Base-by-base conservation (phyloP, 2,329 filamentous ascomycete genomes). In the Albophoma yamanashiensis region DNA sequence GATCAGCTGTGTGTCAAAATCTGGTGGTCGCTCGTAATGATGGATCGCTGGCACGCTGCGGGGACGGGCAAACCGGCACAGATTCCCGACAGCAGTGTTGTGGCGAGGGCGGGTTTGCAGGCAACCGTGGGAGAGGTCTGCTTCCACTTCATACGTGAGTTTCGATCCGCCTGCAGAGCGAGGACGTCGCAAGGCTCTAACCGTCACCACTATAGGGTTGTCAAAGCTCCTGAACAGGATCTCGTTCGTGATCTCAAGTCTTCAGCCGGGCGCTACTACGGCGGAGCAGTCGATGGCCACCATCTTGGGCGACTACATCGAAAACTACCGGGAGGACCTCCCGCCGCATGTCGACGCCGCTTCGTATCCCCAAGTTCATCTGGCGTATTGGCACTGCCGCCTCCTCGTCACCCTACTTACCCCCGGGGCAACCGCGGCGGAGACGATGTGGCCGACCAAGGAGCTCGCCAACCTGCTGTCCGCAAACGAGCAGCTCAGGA, bases 1-100 rank as follows among this genome's bases (percentile, higher is more conserved):
- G 83, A 86, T 57, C 82, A 83, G 22, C 74, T 90, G 4, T 80
- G 81, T 1, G 76, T 86, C 57, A 81, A 86, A 52, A 81, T 87
- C 22, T 91, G 88, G 88, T 90, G 86, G 85, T 83, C 84, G 17
- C 74, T 91, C 40, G 81, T 90, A 55, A 79, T 88, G 63, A 80
- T 91, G 63, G 88, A 91, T 67, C 82, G 87, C 20, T 91, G 87
- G 86, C 84, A 89, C 68, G 85, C 88, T 4, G 80, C 85, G n/a
- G 85, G 84, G 27, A 87, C 82, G 5, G 84, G 82, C 15, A 84
- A 80, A 62, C 84, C 86, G 1, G 64, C 84, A 15, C 77, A 86
- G 61, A 84, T 91, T 60, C 83, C 82, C 1, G 82, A 88, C 64
- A 79, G 82, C 62, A 83, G 79, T 58, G 79, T 86, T 8, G 80